Conservation (phyloP, 2,329 filamentous ascomycete genomes). For the Calcarisporium arbuscula region DNA sequence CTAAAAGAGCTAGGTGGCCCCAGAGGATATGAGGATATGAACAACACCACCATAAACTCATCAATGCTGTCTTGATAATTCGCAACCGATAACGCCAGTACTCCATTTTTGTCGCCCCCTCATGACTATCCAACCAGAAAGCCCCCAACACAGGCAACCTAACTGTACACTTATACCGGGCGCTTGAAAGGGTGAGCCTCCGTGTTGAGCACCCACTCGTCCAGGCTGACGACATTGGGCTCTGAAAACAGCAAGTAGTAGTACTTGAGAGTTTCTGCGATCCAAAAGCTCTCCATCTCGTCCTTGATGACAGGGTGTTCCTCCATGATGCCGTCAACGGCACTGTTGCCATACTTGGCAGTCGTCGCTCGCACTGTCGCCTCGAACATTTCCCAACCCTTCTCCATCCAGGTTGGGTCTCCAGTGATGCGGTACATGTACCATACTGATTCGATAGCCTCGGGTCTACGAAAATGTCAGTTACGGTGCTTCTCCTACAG, state of each 20-base stretch:
- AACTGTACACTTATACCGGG: slow-evolving; percentile 16
- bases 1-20: too few species aligned
- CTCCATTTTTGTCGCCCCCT: too few species aligned
- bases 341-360: slow-evolving; percentile 62
- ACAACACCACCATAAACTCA: too few species aligned
- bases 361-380: slow-evolving; percentile 61
- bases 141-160: background rate
- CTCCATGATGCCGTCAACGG: slow-evolving; percentile 56
- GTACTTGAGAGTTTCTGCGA: slow-evolving; percentile 87
- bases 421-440: slow-evolving; percentile 89
- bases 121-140: too few species aligned
- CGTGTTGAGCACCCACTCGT: slow-evolving; percentile 62
- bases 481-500: slow-evolving; percentile 13
- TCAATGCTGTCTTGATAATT: too few species aligned
- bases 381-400: slow-evolving; percentile 81
- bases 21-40: too few species aligned
- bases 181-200: slow-evolving; percentile 54
- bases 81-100: too few species aligned
- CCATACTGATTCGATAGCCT: slow-evolving; percentile 84
- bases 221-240: slow-evolving; percentile 58
- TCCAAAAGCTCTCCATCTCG: slow-evolving; percentile 84
- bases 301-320: slow-evolving; percentile 41
- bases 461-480: slow-evolving; percentile 47
- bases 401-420: slow-evolving; percentile 66
- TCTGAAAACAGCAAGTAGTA: slow-evolving; percentile 76